Percentiles rank a stretch among this genome's conserved stretches.
These are phyloP conservation scores for Centaurea solstitialis DNA, from an alignment of 129 eudicot species.

Conservation along the genomic window DNA sequence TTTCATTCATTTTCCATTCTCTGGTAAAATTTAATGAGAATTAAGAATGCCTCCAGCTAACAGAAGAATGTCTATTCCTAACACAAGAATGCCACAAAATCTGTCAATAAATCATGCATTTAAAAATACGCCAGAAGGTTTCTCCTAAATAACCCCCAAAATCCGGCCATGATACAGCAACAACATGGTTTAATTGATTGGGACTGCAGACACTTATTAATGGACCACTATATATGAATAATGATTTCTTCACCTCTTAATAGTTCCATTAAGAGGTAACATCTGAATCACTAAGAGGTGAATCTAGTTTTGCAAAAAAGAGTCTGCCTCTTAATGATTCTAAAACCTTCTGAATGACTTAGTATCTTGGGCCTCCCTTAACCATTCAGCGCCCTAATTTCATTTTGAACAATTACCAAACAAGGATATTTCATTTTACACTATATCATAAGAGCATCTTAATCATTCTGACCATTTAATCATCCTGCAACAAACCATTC, in stretches of 20 bases:
- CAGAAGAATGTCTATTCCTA: background rate
- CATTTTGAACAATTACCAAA: too few species aligned
- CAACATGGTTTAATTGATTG: background rate
- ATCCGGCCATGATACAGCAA: background rate
- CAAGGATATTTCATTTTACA: too few species aligned
- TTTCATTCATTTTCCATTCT: too few species aligned
- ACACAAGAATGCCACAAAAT: background rate
- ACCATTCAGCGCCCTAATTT: too few species aligned
- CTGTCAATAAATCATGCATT: background rate
- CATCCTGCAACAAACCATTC: too few species aligned
- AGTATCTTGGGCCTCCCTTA: too few species aligned
- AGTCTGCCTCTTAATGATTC: too few species aligned
- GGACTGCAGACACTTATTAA: background rate
- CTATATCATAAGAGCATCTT: too few species aligned
- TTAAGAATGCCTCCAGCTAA: background rate
- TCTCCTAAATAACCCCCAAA: background rate
- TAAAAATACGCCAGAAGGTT: background rate
- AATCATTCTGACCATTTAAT: too few species aligned
- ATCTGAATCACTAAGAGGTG: too few species aligned
- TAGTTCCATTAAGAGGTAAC: background rate
- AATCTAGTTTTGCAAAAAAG: too few species aligned
- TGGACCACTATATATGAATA: background rate
- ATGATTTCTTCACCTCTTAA: background rate
- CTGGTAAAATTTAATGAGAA: background rate
- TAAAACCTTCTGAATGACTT: too few species aligned